Base-by-base conservation (phyloP, 768 basidiomycete genomes). In the Kwoniella bestiolae region DNA sequence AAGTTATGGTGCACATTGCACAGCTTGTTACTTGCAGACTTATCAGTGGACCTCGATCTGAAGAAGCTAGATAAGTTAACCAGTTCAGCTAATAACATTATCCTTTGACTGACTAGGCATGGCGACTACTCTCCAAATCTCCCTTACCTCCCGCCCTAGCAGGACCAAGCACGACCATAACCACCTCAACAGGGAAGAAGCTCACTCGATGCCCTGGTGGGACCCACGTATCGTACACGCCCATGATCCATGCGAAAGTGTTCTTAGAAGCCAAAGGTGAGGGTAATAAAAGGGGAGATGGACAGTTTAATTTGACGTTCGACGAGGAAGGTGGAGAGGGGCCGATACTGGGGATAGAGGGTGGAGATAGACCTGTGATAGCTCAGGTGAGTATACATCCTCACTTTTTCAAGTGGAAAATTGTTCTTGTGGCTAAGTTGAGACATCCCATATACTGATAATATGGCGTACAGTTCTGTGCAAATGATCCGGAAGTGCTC, bases 181-280 rank as follows among this genome's bases (percentile, higher is more conserved):
- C 59, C 41, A 53, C 67, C 3, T 38, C 63, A 8, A 45, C 64
- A 34, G 55, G 45, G 38, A 56, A 52, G 25, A 63, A 23, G 7
- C n/a, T 67, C 52, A 59, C 45, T 61, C 57, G 57, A 7, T 35
- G 67, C 66, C 55, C 65, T 34, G 76, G 70, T 49, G 77, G 73
- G 5, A 75, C 67, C 11, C 74, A 94, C 87, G 85, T 97, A 23
- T 86, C 87, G n/a, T 98, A 96, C 77, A 94, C 94, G 0, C 96
- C 96, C 18, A 99, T 99, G 96, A 96, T 99, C 74, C 92, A 95
- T 68, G 92, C 94, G 65, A 93, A 91, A 83, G 63, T 78, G 25
- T 78, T 80, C 50, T 46, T 67, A 11, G 59, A 66, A 25, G 50
- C 69, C 18, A 46, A 58, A 26, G 11, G 45, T 6, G 56, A 46